These are phyloP conservation scores for Luzula sylvatica DNA, from an alignment of 176 grass and related monocot species.

Conservation along the genomic window DNA sequence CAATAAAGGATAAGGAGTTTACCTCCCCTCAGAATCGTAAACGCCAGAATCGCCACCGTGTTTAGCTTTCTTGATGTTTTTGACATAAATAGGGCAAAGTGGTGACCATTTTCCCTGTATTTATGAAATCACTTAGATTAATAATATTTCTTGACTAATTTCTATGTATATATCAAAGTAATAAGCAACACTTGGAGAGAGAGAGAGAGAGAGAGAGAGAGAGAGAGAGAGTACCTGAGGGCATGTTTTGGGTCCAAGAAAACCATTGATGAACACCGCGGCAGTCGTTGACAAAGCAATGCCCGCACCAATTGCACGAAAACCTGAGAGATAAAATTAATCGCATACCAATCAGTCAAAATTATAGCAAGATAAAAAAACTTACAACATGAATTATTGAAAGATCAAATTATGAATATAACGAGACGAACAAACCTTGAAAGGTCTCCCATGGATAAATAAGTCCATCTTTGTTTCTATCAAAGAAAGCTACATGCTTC, in stretches of 20 bases:
- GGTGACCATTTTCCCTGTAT: constrained; percentile 45
- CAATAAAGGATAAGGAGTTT: not conserved
- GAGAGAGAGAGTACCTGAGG: constrained; percentile 3
- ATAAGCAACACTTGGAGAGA: not conserved
- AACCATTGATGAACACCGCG: constrained; percentile 1
- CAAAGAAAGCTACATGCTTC: constrained; percentile 66
- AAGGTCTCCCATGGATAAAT: constrained; percentile 62
- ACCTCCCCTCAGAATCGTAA: constrained; percentile 73
- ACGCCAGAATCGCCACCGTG: constrained; percentile 56
- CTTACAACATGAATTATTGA: not conserved
- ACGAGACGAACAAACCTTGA: constrained; percentile 13
- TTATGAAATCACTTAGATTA: not conserved
- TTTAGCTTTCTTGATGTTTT: constrained; percentile 57
- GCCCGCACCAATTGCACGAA: constrained; percentile 2
- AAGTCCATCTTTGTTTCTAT: constrained; percentile 48
- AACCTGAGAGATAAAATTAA: constrained; percentile 1
- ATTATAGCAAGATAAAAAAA: not conserved
- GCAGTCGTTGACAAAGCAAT: not conserved
- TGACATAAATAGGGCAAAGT: constrained; percentile 42
- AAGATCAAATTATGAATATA: too few species aligned
- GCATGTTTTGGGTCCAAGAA: not conserved
- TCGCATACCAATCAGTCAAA: too few species aligned
- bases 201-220: constrained; percentile 1
- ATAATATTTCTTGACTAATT: not conserved
- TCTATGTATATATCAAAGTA: not conserved